phyloP scores from a whole-genome alignment of 1,284 basidiomycete species.

The Agroathelia rolfsii region DNA sequence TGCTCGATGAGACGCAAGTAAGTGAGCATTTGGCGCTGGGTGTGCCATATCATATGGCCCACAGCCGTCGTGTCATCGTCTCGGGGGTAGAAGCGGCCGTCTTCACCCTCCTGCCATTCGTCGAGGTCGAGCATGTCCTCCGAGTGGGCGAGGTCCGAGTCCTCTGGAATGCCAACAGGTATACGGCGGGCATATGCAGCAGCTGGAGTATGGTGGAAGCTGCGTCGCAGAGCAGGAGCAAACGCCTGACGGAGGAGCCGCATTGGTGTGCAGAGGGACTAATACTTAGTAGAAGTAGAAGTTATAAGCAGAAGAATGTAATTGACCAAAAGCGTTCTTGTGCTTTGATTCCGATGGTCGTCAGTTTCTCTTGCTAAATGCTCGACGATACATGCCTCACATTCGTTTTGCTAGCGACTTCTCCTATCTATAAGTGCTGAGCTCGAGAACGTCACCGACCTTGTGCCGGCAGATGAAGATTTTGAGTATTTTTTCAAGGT shows the following conservation, averaged over 20 bases:
- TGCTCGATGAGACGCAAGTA: conserved; percentile 77
- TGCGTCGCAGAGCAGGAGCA: no score
- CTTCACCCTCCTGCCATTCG: conserved; percentile 22
- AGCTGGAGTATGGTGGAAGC: no score
- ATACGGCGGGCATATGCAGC: no score
- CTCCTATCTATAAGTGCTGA: conserved; percentile 67
- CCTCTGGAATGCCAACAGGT: no score
- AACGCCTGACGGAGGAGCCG: no score
- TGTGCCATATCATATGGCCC: conserved; percentile 59
- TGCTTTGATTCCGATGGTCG: conserved; percentile 27
- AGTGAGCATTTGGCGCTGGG: conserved; percentile 60
- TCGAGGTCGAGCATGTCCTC: conserved; percentile 22
- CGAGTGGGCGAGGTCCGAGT: no score
- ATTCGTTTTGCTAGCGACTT: conserved; percentile 30
- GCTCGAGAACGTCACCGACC: conserved; percentile 64
- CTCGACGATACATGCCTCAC: conserved; percentile 1
- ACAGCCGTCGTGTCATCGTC: conserved; percentile 55
- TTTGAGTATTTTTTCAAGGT: conserved; percentile 78
- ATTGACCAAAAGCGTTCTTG: no score
- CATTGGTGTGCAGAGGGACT: no score
- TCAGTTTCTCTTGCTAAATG: conserved; percentile 25
- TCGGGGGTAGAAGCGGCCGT: conserved; percentile 27
- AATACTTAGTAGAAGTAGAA: no score
- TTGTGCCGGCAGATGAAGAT: conserved; percentile 49
- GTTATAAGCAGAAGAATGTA: no score